Base-by-base conservation (phyloP, 1,139 yeast species). In the Debaryomycetaceae sp. region DNA sequence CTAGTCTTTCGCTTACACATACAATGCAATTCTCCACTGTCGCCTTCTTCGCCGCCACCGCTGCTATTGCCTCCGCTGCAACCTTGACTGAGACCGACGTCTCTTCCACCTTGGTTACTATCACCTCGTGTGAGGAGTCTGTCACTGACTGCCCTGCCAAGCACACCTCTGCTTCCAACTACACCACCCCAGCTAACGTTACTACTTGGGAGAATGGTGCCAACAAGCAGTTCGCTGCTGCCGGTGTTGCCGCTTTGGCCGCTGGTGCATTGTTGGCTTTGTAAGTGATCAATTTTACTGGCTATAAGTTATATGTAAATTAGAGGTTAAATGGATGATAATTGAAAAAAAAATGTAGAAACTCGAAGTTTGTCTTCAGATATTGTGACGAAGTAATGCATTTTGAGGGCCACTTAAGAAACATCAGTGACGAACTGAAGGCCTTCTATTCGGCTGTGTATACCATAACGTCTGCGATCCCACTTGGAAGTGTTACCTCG, bases 371-470 rank as follows among this genome's bases (percentile, higher is more conserved):
- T 25, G 27, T 18, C 14, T 11, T 16, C 5, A 11, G 9, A 6
- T 10, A 11, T 24, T 24, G n/a, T n/a, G n/a, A n/a, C n/a, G n/a
- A n/a, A n/a, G n/a, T n/a, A n/a, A 16, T 25, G 12, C 15, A 8
- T n/a, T 10, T 23, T 10, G 12, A 11, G 5, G 16, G 9, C 15
- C 4, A 21, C 14, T 10, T n/a, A n/a, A 53, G 55, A 58, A 51
- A 46, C 23, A 35, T 58, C 16, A 49, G 55, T 2, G 75, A 72
- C 25, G 83, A 78, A 43, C 65, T 73, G 0, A 60, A 68, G 37
- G 73, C 75, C 10, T 80, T 82, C 48, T 75, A 79, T 45, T 56
- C 63, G 27, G 76, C 80, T 0, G 88, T 81, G 0, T 83, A 78
- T 46, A 53, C 67, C 2, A 56, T 73, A 2, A 77, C 76, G 2